phyloP scores from a whole-genome alignment of 2,329 filamentous ascomycete species.

The Xenoacremonium recifei region DNA sequence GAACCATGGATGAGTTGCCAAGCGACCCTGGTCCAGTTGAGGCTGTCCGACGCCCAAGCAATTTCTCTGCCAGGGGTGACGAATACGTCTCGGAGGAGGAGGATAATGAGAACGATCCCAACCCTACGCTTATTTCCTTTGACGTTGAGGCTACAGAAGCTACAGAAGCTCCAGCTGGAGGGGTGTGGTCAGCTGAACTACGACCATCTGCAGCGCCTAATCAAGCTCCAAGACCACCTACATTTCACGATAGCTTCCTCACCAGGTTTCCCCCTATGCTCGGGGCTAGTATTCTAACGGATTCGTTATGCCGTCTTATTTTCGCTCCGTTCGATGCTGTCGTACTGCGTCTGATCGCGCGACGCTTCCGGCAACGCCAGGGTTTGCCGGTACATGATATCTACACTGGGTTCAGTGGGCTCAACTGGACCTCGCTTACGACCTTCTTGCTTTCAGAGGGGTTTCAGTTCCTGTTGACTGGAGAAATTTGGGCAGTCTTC shows the following conservation, averaged over 20 bases:
- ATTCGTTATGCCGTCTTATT: slow-evolving; percentile 40
- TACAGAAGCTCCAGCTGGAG: slow-evolving; percentile 47
- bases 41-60: slow-evolving; percentile 42
- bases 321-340: slow-evolving; percentile 47
- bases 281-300: slow-evolving; percentile 47
- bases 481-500: slow-evolving; percentile 45
- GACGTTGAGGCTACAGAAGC: slow-evolving; percentile 59
- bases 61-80: slow-evolving; percentile 47
- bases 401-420: slow-evolving; percentile 34
- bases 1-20: slow-evolving; percentile 30
- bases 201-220: too few relatives aligned
- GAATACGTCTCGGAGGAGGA: slow-evolving; percentile 58
- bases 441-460: slow-evolving; percentile 49
- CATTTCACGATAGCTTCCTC: slow-evolving; percentile 49
- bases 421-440: slow-evolving; percentile 38
- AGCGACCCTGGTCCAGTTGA: slow-evolving; percentile 28
- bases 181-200: slow-evolving; percentile 59
- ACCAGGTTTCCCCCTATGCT: slow-evolving; percentile 49
- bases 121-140: slow-evolving; percentile 58
- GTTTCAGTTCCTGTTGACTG: slow-evolving; percentile 41
- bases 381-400: slow-evolving; percentile 40
- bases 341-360: slow-evolving; percentile 44
- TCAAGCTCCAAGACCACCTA: too few relatives aligned
- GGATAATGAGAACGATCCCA: slow-evolving; percentile 52
- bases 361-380: slow-evolving; percentile 37